Conservation (phyloP, 2,329 filamentous ascomycete genomes). For the Epichloe glyceriae region DNA sequence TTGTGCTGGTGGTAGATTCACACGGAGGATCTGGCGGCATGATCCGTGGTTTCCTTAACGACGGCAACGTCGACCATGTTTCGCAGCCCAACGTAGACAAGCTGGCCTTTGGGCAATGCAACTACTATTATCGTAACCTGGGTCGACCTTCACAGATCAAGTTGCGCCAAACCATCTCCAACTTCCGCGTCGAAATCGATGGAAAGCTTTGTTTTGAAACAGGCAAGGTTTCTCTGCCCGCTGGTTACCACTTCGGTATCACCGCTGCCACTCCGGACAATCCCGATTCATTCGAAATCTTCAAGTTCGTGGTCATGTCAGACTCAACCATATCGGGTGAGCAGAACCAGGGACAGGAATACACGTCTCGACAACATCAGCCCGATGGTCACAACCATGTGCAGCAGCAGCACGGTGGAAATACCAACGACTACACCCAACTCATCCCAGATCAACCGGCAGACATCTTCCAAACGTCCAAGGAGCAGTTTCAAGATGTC, state of each 20-base stretch:
- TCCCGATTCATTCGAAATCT: constrained; percentile 88
- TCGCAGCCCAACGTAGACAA: constrained; percentile 65
- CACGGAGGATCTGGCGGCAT: constrained; percentile 67
- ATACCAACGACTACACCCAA: constrained; percentile 13
- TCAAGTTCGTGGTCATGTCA: constrained; percentile 67
- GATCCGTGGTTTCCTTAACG: constrained; percentile 86
- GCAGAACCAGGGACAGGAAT: constrained; percentile 5
- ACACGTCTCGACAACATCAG: constrained; percentile 10
- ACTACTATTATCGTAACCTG: constrained; percentile 81
- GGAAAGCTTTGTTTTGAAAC: constrained; percentile 72
- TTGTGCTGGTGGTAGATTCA: constrained; percentile 75
- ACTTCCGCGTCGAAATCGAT: constrained; percentile 71
- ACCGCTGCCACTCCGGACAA: constrained; percentile 81
- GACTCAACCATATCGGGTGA: constrained; percentile 24
- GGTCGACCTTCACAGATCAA: constrained; percentile 72
- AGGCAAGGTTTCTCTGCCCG: constrained; percentile 62
- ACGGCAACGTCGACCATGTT: constrained; percentile 70
- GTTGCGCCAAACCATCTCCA: constrained; percentile 48
- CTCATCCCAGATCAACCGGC: constrained; percentile 34
- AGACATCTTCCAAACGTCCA: constrained; percentile 34
- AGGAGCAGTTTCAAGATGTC: constrained; percentile 66
- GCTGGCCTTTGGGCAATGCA: constrained; percentile 86
- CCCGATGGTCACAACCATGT: constrained; percentile 20
- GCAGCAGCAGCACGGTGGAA: constrained; percentile 17
- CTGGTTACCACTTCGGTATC: constrained; percentile 74